A percentile compares a stretch with the other conserved stretches of the same genome.
Evolutionary conservation across 176 grass and related monocot genomes (phyloP).

Genomic region (Eremochloa ophiuroides): DNA sequence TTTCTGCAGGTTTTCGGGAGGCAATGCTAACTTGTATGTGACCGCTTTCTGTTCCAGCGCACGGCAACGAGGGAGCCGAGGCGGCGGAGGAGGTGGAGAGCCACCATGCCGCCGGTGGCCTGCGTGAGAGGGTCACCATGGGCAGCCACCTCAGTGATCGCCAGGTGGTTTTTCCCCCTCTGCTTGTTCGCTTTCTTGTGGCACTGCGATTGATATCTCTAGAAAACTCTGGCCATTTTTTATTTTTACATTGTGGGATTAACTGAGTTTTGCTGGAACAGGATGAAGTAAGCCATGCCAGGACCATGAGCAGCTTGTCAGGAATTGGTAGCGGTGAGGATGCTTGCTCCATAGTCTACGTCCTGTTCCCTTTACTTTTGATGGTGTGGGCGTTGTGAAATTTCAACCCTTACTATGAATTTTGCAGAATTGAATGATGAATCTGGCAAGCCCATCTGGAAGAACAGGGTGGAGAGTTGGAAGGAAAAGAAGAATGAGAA

Average conservation of each 20-base stretch:
- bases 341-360: neutral
- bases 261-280: slow-evolving; percentile 39
- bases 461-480: slow-evolving; percentile 96
- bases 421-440: slow-evolving; percentile 75
- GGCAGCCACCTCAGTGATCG: slow-evolving; percentile 44
- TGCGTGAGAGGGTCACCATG: slow-evolving; percentile 49
- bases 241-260: slow-evolving; percentile 1
- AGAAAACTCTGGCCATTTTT: neutral
- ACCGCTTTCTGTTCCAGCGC: slow-evolving; percentile 18
- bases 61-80: slow-evolving; percentile 2
- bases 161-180: slow-evolving; percentile 45
- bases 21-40: neutral
- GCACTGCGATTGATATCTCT: neutral
- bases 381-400: neutral
- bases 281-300: slow-evolving; percentile 67
- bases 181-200: neutral
- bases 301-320: slow-evolving; percentile 77
- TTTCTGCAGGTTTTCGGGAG: neutral
- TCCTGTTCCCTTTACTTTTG: neutral
- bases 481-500: slow-evolving; percentile 95
- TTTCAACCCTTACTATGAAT: slow-evolving; percentile 7
- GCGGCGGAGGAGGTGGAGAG: slow-evolving; percentile 34
- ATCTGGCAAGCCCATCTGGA: slow-evolving; percentile 96
- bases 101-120: slow-evolving; percentile 29
- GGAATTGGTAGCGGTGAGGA: slow-evolving; percentile 72